Conservation (phyloP, 768 basidiomycete species). For the Coprinopsis strossmayeri region DNA sequence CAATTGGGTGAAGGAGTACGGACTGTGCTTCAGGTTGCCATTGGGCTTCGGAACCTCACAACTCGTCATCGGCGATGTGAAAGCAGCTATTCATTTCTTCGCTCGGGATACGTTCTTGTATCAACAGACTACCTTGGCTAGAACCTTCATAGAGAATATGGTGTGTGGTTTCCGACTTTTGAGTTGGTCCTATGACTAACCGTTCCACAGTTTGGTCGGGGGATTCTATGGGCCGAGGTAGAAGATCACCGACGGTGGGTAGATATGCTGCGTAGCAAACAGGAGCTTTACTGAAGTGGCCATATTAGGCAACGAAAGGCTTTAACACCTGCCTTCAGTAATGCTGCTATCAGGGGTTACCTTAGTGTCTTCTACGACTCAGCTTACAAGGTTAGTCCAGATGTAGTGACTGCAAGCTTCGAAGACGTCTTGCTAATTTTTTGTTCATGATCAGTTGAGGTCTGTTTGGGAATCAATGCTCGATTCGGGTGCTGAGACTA, state of each 20-base stretch:
- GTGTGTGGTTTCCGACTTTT: slow-evolving; percentile 18
- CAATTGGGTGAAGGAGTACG: slow-evolving; percentile 41
- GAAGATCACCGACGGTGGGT: slow-evolving; percentile 40
- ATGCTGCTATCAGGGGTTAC: slow-evolving; percentile 39
- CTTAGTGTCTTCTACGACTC: slow-evolving; percentile 45
- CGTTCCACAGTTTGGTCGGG: slow-evolving; percentile 32
- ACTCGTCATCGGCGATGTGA: slow-evolving; percentile 39
- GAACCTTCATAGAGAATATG: slow-evolving; percentile 29
- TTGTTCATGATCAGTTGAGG: slow-evolving; percentile 25
- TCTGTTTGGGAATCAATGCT: slow-evolving; percentile 20
- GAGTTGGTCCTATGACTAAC: neutral
- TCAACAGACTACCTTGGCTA: slow-evolving; percentile 28
- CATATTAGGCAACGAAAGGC: slow-evolving; percentile 39
- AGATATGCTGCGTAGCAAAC: no score
- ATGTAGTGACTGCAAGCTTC: neutral
- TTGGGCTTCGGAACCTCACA: slow-evolving; percentile 24
- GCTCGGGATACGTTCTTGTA: slow-evolving; percentile 45
- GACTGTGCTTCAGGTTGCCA: slow-evolving; percentile 38
- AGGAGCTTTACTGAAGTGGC: neutral
- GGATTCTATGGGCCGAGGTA: slow-evolving; percentile 33
- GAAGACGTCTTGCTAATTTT: slow-evolving; percentile 5
- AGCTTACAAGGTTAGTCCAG: slow-evolving; percentile 36
- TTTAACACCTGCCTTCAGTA: slow-evolving; percentile 46
- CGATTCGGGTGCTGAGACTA: slow-evolving; percentile 25
- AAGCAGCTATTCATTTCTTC: slow-evolving; percentile 45